Evolutionary conservation across 2,329 filamentous ascomycete species (phyloP), one percentile per base, ranked within the genome.

Genomic region (Ceratocystis eucalypticola): DNA sequence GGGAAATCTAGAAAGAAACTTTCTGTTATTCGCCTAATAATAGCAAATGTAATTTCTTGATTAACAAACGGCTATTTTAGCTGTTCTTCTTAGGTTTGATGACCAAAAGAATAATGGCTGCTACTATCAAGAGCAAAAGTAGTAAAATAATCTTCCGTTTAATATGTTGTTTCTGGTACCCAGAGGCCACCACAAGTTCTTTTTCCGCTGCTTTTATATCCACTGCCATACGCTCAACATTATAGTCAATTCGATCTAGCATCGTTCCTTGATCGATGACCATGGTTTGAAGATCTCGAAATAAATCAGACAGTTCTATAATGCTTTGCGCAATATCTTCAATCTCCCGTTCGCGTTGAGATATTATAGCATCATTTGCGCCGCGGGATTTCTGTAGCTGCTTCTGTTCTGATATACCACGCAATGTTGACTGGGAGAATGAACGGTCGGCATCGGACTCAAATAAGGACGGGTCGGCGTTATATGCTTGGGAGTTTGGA

Each of bases 261-360:
- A 95, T 89, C 15, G 90, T 94, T 65, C 91, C 91, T 75, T 94
- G 89, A 73, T 94, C 89, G 70, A 96, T 92, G 71, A 95, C 91
- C 92, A 99, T 97, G 61, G 82, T 87, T 76, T 99, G 94, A 37
- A 99, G 79, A 72, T 99, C 94, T 69, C 95, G 90, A 79, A 99
- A 99, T 63, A 99, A 90, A 74, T 96, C 94, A 3, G 93, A 90
- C 6, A 99, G 80, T 74, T 97, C 93, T 72, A 99, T 97, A 75
- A 99, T 97, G 67, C 94, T 93, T 74, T 96, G 92, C 1, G 94
- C 94, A 69, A 99, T 99, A 71, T 96, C 92, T 73, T 96, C 95
- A 72, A 99, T 99, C 76, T 97, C 94, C 50, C 89, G 87, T 76
- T 99, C 94, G 69, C 94, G 89, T 75, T 97, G 94, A 69, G 87